A percentile compares a stretch with the other conserved stretches of the same genome.
Evolutionary conservation across 2,329 filamentous ascomycete species (phyloP).

Genomic region (Cercospora zeina): DNA sequence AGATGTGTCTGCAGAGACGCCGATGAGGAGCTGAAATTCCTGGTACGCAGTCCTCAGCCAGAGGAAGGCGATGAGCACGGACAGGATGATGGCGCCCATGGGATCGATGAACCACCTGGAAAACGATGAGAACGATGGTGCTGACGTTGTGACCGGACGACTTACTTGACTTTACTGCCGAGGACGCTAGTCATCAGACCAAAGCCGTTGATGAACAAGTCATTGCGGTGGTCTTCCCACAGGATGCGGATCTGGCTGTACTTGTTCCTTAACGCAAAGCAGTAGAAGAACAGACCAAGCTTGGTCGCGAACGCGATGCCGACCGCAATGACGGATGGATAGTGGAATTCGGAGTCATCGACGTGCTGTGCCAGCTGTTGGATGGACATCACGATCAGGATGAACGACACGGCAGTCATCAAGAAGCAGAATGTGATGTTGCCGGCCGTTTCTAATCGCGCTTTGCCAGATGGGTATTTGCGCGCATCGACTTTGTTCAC

Average conservation of each 20-base stretch:
- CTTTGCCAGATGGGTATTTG: conserved; percentile 88
- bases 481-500: conserved; percentile 82
- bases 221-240: conserved; percentile 96
- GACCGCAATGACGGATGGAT: conserved; percentile 84
- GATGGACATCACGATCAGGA: conserved; percentile 85
- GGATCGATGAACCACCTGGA: conserved; percentile 89
- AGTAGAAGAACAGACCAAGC: conserved; percentile 81
- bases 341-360: conserved; percentile 66
- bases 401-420: conserved; percentile 88
- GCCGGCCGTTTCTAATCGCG: conserved; percentile 88
- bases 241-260: conserved; percentile 90
- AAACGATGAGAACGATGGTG: not conserved
- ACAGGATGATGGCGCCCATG: conserved; percentile 82
- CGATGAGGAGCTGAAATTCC: conserved; percentile 89
- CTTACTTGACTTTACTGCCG: conserved; percentile 69
- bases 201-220: conserved; percentile 94
- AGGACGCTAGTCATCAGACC: conserved; percentile 84
- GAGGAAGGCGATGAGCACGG: conserved; percentile 71
- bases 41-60: conserved; percentile 84
- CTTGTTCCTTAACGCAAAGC: conserved; percentile 84
- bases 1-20: conserved; percentile 79
- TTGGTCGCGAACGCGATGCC: conserved; percentile 83
- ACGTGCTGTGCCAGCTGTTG: conserved; percentile 62
- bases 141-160: not conserved
- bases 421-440: conserved; percentile 97